Evolutionary conservation across 441 rosid genomes (phyloP).

Genomic region (Eutrema salsugineum): DNA sequence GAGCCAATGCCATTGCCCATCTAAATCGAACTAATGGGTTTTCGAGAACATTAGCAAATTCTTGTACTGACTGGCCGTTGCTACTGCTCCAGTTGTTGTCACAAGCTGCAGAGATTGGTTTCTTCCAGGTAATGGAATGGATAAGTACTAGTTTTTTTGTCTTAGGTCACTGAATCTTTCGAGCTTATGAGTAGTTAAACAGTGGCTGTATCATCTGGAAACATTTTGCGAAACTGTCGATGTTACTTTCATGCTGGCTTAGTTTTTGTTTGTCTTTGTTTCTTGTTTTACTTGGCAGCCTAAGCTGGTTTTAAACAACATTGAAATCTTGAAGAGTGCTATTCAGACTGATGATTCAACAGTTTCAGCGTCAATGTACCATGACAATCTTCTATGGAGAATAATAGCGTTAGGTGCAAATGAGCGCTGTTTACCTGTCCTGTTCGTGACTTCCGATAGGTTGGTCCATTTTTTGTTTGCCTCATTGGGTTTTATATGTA

Average conservation of each 20-base stretch:
- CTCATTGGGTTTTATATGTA: background rate
- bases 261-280: constrained; percentile 2
- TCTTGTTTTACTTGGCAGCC: constrained; percentile 53
- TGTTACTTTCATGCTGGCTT: background rate
- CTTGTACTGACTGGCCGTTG: constrained; percentile 91
- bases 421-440: constrained; percentile 74
- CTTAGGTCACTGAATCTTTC: background rate
- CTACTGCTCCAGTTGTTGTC: constrained; percentile 86
- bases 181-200: background rate
- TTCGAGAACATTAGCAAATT: constrained; percentile 81
- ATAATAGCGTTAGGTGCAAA: constrained; percentile 83
- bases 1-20: constrained; percentile 79
- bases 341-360: constrained; percentile 54
- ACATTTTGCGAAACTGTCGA: background rate
- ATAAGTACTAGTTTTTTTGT: background rate
- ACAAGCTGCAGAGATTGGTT: constrained; percentile 82
- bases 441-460: constrained; percentile 87
- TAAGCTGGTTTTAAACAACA: constrained; percentile 90
- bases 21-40: constrained; percentile 68
- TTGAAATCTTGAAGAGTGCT: constrained; percentile 77
- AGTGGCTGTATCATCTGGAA: background rate
- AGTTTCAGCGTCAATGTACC: constrained; percentile 73
- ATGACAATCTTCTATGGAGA: constrained; percentile 90
- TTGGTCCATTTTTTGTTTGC: constrained; percentile 30
- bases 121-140: constrained; percentile 63